Base-by-base conservation (phyloP, 2,329 filamentous ascomycete species). In the Fusarium marasasianum region DNA sequence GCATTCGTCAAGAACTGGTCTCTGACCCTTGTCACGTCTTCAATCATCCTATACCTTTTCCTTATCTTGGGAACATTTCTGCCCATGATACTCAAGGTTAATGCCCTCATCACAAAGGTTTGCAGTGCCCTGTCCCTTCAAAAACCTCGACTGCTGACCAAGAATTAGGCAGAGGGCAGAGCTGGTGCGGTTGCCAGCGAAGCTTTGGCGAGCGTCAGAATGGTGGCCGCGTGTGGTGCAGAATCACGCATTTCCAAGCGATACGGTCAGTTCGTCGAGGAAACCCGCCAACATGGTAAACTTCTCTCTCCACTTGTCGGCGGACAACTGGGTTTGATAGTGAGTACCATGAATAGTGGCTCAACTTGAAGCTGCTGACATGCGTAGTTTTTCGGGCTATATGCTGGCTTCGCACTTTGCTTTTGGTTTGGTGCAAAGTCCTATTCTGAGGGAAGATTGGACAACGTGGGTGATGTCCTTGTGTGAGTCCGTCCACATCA, bases 381-480 rank as follows among this genome's bases (percentile, higher is more conserved):
- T 7, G 13, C 11, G 6, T 43, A 86, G 82, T 90, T 90, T 80
- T 90, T 91, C 58, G 85, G 84, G 7, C 79, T 88, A 1, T 89
- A 86, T 63, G 79, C 82, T 6, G 83, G 86, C 0, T 91, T 91
- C 70, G 87, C 86, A 3, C 82, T 92, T 29, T 83, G 87, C 13
- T 92, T 92, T 71, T 92, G 89, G 89, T 92, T 88, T 72, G 91
- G 90, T 8, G 86, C 87, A 51, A 88, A 86, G 74, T 84, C 87
- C 1, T 86, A 81, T 54, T 70, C 84, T 5, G 83, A 88, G 18
- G 85, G 85, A 2, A 82, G 83, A 24, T 79, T 91, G 45, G 73
- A 83, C 22, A 83, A 82, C 65, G 82, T 90, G 17, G 86, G 88
- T 48, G 87, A 86, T 13, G 86, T 92, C 57, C 82, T 91, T 33